phyloP scores from a whole-genome alignment of 768 basidiomycete genomes.

The Lentinula guzmanii region DNA sequence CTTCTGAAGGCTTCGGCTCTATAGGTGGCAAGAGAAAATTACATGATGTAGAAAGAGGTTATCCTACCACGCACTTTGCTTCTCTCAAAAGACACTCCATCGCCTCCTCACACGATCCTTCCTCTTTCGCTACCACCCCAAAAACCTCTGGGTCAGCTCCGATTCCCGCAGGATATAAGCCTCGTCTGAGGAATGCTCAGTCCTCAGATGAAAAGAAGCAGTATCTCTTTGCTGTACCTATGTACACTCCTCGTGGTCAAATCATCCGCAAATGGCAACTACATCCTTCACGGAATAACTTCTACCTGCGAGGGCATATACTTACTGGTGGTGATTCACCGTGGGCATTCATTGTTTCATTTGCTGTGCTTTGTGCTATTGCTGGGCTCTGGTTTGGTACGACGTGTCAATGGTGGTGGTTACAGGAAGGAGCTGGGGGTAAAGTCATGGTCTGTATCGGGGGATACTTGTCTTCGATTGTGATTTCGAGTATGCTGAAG shows the following conservation, averaged over 20 bases:
- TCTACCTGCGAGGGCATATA: slow-evolving; percentile 65
- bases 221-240: slow-evolving; percentile 24
- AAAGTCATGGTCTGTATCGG: slow-evolving; percentile 44
- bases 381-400: slow-evolving; percentile 84
- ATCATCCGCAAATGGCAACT: slow-evolving; percentile 51
- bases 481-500: slow-evolving; percentile 68
- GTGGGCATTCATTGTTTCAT: slow-evolving; percentile 68
- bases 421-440: slow-evolving; percentile 62
- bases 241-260: neutral
- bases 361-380: slow-evolving; percentile 58
- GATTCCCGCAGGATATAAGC: slow-evolving; percentile 1
- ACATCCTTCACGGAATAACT: slow-evolving; percentile 71
- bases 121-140: slow-evolving; percentile 14
- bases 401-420: slow-evolving; percentile 89
- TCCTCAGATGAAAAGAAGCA: slow-evolving; percentile 12
- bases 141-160: neutral
- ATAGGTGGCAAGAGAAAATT: slow-evolving; percentile 19
- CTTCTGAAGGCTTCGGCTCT: neutral
- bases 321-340: slow-evolving; percentile 85
- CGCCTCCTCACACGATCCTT: slow-evolving; percentile 12
- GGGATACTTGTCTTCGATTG: slow-evolving; percentile 51
- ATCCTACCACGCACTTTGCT: slow-evolving; percentile 7
- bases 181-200: neutral
- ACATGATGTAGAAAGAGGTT: slow-evolving; percentile 29
- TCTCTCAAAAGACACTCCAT: slow-evolving; percentile 17